Evolutionary conservation across 352 stramenopile species (phyloP), one percentile per base, ranked within the genome.

Genomic region (Pythium periplocum): DNA sequence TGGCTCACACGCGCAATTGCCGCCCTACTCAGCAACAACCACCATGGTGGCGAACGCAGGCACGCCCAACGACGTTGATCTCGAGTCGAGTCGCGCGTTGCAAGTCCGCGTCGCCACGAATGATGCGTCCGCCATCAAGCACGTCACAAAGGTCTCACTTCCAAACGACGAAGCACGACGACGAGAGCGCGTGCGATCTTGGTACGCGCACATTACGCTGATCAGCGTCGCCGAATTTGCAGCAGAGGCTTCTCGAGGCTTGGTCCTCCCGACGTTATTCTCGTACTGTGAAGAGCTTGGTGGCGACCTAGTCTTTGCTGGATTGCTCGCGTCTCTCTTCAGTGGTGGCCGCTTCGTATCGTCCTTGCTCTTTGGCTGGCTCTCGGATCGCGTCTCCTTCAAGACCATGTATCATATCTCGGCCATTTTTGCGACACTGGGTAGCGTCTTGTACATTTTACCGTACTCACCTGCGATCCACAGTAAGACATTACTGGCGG

Each of bases 181-280:
- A 26, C 17, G 17, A 26, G 17, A 26, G 8, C 52, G 52, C 0
- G 43, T 35, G 11, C 47, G 52, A 6, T 3, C 6, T n/a, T 90
- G 80, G 80, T 83, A 85, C 43, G 57, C 54, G 26, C 71, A 86
- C 51, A 78, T 90, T 54, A 45, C 63, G 9, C 52, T 90, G 37
- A 80, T 90, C 46, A 62, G 73, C 44, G 57, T 80, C 40, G 75
- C 60, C 42, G 73, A 87, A 55, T 87, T 91, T 47, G 61, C 62
- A 4, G 72, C 78, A 5, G 80, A 91, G 39, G 54, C 78, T 4
- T 65, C 78, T 11, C 75, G 80, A 2, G 80, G 80, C 5, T 44
- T 91, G 5, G 75, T 87, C 4, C 57, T 91, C 31, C 68, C 80
- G 40, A 89, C 80, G 40, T 57, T 91, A 34, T 91, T 87, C 47